Evolutionary conservation across 371 early-diverging fungal genomes (phyloP).

Genomic region (Cokeromyces recurvatus): DNA sequence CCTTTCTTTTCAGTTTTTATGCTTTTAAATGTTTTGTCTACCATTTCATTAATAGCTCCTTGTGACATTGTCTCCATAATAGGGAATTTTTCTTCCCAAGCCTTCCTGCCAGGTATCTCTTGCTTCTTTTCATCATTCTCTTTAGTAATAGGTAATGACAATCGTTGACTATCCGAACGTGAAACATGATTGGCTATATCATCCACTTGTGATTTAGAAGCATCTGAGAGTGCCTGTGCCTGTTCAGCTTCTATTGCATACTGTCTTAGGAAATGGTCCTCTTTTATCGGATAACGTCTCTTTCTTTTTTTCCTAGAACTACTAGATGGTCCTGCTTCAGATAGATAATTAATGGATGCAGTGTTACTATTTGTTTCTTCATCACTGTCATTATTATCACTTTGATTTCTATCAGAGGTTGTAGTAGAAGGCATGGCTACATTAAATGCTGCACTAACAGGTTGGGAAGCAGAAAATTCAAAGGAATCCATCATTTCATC

Average conservation of each 20-base stretch:
- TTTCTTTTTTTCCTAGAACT: constrained; percentile 4
- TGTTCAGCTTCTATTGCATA: constrained; percentile 27
- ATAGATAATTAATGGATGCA: neutral
- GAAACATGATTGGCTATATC: constrained; percentile 10
- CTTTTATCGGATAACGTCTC: constrained; percentile 33
- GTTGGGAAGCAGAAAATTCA: constrained; percentile 87
- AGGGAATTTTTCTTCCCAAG: constrained; percentile 66
- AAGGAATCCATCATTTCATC: constrained; percentile 85
- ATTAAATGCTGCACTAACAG: constrained; percentile 90
- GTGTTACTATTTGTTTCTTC: neutral
- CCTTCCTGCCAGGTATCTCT: constrained; percentile 23
- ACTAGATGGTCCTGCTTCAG: constrained; percentile 9
- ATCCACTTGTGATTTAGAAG: constrained; percentile 9
- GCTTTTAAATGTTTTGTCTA: constrained; percentile 76
- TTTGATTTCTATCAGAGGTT: constrained; percentile 12
- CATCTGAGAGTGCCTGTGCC: constrained; percentile 10
- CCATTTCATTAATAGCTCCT: constrained; percentile 91
- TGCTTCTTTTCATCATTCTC: constrained; percentile 1
- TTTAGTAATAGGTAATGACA: constrained; percentile 1
- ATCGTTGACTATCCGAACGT: constrained; percentile 16
- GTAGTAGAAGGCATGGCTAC: constrained; percentile 67
- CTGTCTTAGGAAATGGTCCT: constrained; percentile 29
- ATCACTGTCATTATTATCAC: neutral
- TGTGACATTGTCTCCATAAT: constrained; percentile 90
- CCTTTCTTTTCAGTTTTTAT: constrained; percentile 62